Evolutionary conservation across 305 asterid genomes (phyloP), one percentile per base, ranked within the genome.

Genomic region (Fraxinus paxiana): DNA sequence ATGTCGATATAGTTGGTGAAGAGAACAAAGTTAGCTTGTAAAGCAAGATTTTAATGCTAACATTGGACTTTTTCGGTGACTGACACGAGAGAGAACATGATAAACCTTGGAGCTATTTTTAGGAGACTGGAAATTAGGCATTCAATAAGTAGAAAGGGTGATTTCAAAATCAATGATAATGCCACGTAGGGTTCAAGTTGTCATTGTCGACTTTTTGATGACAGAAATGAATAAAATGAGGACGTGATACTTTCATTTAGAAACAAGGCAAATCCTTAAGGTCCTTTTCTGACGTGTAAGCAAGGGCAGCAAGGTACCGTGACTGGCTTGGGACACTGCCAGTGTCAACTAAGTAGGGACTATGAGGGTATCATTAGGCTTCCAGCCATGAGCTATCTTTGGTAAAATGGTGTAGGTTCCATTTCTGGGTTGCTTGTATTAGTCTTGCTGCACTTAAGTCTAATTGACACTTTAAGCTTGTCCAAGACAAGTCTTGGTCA

Each of bases 371-470:
- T 28, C 38, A 26, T 10, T n/a, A 63, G 56, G 74, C 74, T 71
- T 51, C 30, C 43, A 54, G 8, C 15, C 75, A 17, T 43, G 63
- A 61, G 77, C 28, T 80, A 18, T 79, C 59, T 43, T 15, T 7
- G 22, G 54, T 77, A 37, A 28, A n/a, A 10, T 48, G 69, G 17
- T 38, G 61, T 41, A 18, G 37, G 26, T 82, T 13, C 26, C 26
- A 17, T 79, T 46, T 76, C 46, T 76, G n/a, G 31, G 18, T 76
- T 75, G 20, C 77, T 77, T 69, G 71, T 77, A 59, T 37, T 31
- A 54, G 6, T 75, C 78, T 69, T n/a, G 69, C 78, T 18, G 43
- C 48, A 70, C 18, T 35, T 13, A 76, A 75, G 82, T 79, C 69
- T 43, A 75, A 61, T 79, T 73, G 82, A 72, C 61, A 54, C 79